These are phyloP conservation scores for Cutaneotrichosporon curvatum DNA, from an alignment of 1,284 basidiomycete species.

Conservation along the genomic window DNA sequence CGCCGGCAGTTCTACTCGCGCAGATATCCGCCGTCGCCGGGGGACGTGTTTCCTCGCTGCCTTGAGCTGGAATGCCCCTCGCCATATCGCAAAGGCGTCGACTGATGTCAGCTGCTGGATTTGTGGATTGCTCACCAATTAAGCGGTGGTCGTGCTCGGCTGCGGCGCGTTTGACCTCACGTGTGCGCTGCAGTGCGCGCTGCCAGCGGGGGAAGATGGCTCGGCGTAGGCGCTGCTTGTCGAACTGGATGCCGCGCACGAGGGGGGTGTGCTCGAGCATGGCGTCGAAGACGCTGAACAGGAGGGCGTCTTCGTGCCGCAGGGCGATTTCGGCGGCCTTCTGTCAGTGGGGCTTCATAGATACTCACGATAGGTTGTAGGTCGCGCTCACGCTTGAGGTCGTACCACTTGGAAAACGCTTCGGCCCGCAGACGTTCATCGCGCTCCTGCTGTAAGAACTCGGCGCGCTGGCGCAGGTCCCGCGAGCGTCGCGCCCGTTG, in stretches of 20 bases:
- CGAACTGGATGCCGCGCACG: slow-evolving; percentile 15
- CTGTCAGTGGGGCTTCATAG: slow-evolving; percentile 3
- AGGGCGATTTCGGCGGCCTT: slow-evolving; percentile 29
- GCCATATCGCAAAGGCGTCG: slow-evolving; percentile 32
- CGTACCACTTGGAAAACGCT: slow-evolving; percentile 30
- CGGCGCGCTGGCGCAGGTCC: slow-evolving; percentile 16
- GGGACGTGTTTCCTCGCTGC: slow-evolving; percentile 20
- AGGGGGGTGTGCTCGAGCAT: slow-evolving; percentile 33
- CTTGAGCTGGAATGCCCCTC: slow-evolving; percentile 21
- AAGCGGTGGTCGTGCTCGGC: slow-evolving; percentile 16
- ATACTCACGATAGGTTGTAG: slow-evolving; percentile 22
- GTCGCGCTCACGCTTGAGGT: slow-evolving; percentile 23
- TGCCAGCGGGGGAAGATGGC: slow-evolving; percentile 13
- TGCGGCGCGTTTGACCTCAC: slow-evolving; percentile 7
- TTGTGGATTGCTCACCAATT: slow-evolving; percentile 18
- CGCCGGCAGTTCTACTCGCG: too few relatives aligned
- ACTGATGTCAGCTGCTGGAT: slow-evolving; percentile 17
- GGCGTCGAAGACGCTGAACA: slow-evolving; percentile 37
- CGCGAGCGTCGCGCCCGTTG: neutral
- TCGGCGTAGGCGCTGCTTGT: slow-evolving; percentile 11
- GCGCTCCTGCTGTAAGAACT: slow-evolving; percentile 16
- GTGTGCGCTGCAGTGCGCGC: slow-evolving; percentile 7
- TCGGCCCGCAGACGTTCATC: slow-evolving; percentile 17
- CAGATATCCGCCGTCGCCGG: slow-evolving; percentile 5
- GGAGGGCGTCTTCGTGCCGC: slow-evolving; percentile 35